Conservation (phyloP, 768 basidiomycete genomes). For the Boletellus ananas region DNA sequence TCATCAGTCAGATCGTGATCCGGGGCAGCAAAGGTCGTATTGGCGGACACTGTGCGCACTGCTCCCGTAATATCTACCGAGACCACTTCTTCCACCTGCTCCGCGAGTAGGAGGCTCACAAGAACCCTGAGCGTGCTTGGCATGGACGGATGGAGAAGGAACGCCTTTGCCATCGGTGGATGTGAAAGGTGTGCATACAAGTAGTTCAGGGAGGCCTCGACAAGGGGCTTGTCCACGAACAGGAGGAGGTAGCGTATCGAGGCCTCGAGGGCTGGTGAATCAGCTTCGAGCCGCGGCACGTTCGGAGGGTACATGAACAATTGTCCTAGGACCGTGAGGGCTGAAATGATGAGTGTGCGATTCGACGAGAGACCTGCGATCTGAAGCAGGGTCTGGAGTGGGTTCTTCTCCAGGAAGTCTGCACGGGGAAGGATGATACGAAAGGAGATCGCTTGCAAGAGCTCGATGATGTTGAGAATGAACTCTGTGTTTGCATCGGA, state of each 20-base stretch:
- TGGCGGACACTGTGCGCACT: conserved; percentile 55
- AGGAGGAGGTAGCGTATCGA: conserved; percentile 73
- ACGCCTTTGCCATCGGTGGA: conserved; percentile 71
- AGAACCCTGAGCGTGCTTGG: conserved; percentile 65
- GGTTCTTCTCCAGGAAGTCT: conserved; percentile 41
- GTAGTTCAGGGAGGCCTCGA: conserved; percentile 71
- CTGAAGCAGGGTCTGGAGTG: conserved; percentile 53
- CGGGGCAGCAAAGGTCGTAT: conserved; percentile 42
- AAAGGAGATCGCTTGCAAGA: conserved; percentile 60
- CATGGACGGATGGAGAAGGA: conserved; percentile 69
- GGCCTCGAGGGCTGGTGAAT: conserved; percentile 58
- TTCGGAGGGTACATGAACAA: conserved; percentile 64
- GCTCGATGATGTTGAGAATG: conserved; percentile 64
- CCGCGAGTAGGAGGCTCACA: conserved; percentile 60
- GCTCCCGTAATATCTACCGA: conserved; percentile 59
- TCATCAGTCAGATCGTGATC: conserved; percentile 69
- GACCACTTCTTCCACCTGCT: conserved; percentile 69
- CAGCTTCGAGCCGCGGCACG: conserved; percentile 45
- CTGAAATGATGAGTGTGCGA: conserved; percentile 69
- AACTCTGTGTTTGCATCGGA: conserved; percentile 72
- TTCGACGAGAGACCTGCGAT: conserved; percentile 61
- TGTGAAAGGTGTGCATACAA: conserved; percentile 73
- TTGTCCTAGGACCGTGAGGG: conserved; percentile 56
- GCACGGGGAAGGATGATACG: conserved; percentile 37
- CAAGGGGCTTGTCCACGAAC: conserved; percentile 61